Percentiles rank a stretch among this genome's conserved stretches.
These are phyloP conservation scores for Exophiala viscosa DNA, from an alignment of 2,329 filamentous ascomycete species.

Conservation along the genomic window DNA sequence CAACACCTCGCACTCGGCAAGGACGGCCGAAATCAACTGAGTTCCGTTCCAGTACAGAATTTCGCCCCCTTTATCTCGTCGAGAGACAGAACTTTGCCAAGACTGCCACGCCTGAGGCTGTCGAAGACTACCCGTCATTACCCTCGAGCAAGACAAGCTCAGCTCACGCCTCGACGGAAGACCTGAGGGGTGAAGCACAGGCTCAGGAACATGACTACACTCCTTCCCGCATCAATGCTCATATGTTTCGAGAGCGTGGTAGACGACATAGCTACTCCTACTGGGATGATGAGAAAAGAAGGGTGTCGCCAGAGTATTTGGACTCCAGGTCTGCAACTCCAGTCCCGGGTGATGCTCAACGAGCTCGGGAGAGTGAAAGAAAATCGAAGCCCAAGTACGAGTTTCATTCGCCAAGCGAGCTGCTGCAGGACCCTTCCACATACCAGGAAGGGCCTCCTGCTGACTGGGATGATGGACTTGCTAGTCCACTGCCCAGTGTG, in stretches of 20 bases:
- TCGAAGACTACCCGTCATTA: slow-evolving; percentile 47
- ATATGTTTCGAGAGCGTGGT: slow-evolving; percentile 25
- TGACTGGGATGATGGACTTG: slow-evolving; percentile 10
- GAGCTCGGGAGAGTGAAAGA: slow-evolving; percentile 26
- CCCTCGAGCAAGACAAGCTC: slow-evolving; percentile 51
- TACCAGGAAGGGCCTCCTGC: slow-evolving; percentile 27
- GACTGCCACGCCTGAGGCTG: slow-evolving; percentile 35
- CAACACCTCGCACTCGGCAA: slow-evolving; percentile 38
- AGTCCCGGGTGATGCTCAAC: slow-evolving; percentile 53
- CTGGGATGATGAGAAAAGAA: slow-evolving; percentile 19
- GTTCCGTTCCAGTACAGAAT: slow-evolving; percentile 58
- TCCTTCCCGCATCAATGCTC: slow-evolving; percentile 15
- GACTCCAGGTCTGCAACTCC: slow-evolving; percentile 67
- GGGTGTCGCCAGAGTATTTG: slow-evolving; percentile 44
- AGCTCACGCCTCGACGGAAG: slow-evolving; percentile 44
- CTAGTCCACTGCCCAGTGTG: slow-evolving; percentile 26
- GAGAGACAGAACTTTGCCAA: slow-evolving; percentile 56
- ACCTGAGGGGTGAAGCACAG: slow-evolving; percentile 36
- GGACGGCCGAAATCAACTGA: slow-evolving; percentile 50
- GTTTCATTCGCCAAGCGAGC: slow-evolving; percentile 46
- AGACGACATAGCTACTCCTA: slow-evolving; percentile 30
- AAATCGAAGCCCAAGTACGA: slow-evolving; percentile 44
- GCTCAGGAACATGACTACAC: slow-evolving; percentile 29
- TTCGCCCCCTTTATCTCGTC: slow-evolving; percentile 77
- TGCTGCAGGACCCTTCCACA: slow-evolving; percentile 38